These are phyloP conservation scores for Coemansia sp. DNA, from an alignment of 192 early-diverging fungal genomes.

Conservation along the genomic window DNA sequence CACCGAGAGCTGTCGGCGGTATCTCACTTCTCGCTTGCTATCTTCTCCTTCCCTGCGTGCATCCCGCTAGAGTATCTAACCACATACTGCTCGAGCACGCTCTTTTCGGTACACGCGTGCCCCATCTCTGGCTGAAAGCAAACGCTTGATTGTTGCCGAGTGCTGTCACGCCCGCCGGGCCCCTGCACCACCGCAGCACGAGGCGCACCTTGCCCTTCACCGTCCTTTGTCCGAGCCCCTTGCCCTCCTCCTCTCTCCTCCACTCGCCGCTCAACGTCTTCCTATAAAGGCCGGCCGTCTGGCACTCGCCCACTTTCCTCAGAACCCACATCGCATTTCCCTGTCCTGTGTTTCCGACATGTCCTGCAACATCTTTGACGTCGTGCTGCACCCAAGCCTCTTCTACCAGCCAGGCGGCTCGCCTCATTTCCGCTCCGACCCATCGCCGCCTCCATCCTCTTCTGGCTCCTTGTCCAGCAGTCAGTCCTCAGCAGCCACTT, in stretches of 20 bases:
- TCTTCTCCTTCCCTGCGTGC: too few relatives aligned
- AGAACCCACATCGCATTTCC: too few relatives aligned
- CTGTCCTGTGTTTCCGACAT: conserved; percentile 12
- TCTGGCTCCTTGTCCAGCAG: conserved; percentile 5
- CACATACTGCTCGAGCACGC: too few relatives aligned
- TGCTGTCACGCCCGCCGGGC: neutral
- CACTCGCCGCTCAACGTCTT: neutral
- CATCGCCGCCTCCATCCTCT: neutral
- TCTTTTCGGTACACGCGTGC: neutral
- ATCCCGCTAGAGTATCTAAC: too few relatives aligned
- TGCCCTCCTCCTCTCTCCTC: neutral
- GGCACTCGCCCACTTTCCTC: neutral
- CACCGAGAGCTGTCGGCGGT: too few relatives aligned
- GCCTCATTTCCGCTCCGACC: conserved; percentile 9
- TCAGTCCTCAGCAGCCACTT: neutral
- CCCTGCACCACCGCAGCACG: conserved; percentile 10
- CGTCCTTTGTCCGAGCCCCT: neutral
- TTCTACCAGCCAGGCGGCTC: conserved; percentile 25
- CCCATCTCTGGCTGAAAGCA: conserved; percentile 3
- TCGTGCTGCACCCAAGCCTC: conserved; percentile 50
- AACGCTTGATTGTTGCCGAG: neutral
- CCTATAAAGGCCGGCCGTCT: neutral
- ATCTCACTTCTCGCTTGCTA: too few relatives aligned
- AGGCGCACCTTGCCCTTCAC: neutral
- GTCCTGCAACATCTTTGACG: conserved; percentile 52